Percentiles rank a stretch among this genome's conserved stretches.
phyloP scores from a whole-genome alignment of 805 yeast species.

The Huiozyma sinensis region DNA sequence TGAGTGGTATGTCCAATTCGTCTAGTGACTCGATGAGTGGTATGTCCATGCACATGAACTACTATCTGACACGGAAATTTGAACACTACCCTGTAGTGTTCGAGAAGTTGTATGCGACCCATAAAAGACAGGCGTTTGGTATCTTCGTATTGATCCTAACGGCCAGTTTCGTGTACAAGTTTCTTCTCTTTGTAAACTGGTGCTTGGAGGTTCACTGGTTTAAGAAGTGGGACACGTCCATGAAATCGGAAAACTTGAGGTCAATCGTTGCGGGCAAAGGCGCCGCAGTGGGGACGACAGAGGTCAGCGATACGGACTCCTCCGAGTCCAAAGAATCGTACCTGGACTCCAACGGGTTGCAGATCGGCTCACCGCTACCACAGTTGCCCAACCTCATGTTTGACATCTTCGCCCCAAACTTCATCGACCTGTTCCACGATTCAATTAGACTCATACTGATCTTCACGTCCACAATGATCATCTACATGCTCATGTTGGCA shows the following conservation, averaged over 20 bases:
- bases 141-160: constrained; percentile 54
- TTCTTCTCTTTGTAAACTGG: constrained; percentile 46
- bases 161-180: constrained; percentile 48
- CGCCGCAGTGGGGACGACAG: background rate
- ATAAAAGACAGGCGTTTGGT: constrained; percentile 59
- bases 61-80: constrained; percentile 42
- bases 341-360: constrained; percentile 29
- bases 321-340: constrained; percentile 1
- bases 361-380: constrained; percentile 22
- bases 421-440: constrained; percentile 32
- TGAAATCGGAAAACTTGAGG: constrained; percentile 4
- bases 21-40: constrained; percentile 7
- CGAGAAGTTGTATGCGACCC: constrained; percentile 39
- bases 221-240: constrained; percentile 31
- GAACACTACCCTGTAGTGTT: constrained; percentile 54
- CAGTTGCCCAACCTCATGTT: constrained; percentile 21
- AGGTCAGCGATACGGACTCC: background rate
- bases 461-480: constrained; percentile 53
- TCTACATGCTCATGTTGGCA: constrained; percentile 67
- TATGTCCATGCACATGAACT: constrained; percentile 41
- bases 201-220: constrained; percentile 60
- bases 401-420: constrained; percentile 23
- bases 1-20: constrained; percentile 4
- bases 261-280: background rate
- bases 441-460: constrained; percentile 43